These are phyloP conservation scores for Pythium utonaiense DNA, from an alignment of 352 stramenopile genomes.

Conservation along the genomic window DNA sequence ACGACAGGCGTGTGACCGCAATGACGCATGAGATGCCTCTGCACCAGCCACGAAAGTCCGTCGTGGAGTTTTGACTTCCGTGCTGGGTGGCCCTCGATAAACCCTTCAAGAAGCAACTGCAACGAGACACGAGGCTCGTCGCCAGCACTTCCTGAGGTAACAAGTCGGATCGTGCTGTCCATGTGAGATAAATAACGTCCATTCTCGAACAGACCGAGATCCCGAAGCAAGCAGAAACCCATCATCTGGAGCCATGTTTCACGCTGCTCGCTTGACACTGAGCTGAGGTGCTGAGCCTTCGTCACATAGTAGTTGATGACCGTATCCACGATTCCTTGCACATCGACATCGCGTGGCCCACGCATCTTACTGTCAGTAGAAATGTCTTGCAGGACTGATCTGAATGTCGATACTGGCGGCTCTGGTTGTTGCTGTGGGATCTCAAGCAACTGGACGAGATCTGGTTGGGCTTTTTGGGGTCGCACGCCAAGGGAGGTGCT, in stretches of 20 bases:
- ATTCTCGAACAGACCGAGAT: slow-evolving; percentile 54
- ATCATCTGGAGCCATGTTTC: neutral
- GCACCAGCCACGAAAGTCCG: slow-evolving; percentile 11
- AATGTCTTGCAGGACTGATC: slow-evolving; percentile 9
- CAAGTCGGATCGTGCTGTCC: slow-evolving; percentile 27
- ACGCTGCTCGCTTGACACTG: neutral
- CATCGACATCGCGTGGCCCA: neutral
- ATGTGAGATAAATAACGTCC: slow-evolving; percentile 50
- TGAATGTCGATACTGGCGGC: neutral
- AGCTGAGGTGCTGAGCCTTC: neutral
- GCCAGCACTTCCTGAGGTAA: slow-evolving; percentile 3
- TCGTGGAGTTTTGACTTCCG: neutral
- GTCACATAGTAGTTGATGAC: slow-evolving; percentile 9
- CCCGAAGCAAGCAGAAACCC: slow-evolving; percentile 45
- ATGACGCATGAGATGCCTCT: neutral
- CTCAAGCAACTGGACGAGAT: slow-evolving; percentile 8
- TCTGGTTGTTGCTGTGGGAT: neutral
- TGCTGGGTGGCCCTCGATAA: neutral
- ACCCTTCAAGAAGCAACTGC: neutral
- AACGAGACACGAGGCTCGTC: slow-evolving; percentile 2
- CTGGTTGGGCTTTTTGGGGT: neutral
- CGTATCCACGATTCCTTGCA: neutral
- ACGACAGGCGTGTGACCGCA: neutral
- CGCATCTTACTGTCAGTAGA: neutral
- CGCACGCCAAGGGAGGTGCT: neutral